These are phyloP conservation scores for Populus alba DNA, from an alignment of 345 rosid species.

Conservation along the genomic window DNA sequence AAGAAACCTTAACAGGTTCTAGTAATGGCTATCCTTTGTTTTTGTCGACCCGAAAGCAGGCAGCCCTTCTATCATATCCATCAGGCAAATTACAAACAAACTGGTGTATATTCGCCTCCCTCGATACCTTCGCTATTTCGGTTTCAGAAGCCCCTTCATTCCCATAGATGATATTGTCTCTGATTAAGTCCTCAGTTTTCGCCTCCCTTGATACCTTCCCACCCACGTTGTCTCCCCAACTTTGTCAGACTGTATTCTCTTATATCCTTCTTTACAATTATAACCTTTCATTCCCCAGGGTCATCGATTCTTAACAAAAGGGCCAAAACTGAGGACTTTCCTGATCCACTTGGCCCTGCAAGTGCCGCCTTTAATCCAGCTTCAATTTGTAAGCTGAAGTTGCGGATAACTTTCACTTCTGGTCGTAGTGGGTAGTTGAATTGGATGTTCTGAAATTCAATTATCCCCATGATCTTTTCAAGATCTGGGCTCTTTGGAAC, in stretches of 20 bases:
- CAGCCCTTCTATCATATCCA: conserved; percentile 58
- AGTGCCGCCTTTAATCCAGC: conserved; percentile 48
- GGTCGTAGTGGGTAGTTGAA: conserved; percentile 58
- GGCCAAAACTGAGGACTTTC: conserved; percentile 62
- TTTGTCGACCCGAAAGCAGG: conserved; percentile 65
- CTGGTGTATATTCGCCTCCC: conserved; percentile 52
- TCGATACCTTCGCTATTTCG: conserved; percentile 47
- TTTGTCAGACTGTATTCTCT: conserved; percentile 39
- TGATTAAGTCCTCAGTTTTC: conserved; percentile 24
- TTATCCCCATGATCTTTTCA: conserved; percentile 31
- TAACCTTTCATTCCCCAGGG: conserved; percentile 37
- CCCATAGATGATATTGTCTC: conserved; percentile 50
- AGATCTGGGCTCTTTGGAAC: conserved; percentile 17
- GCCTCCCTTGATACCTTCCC: conserved; percentile 8
- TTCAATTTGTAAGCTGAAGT: conserved; percentile 48
- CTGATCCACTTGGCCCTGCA: conserved; percentile 65
- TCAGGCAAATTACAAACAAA: conserved; percentile 48
- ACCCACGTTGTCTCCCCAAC: conserved; percentile 48
- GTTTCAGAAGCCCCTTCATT: conserved; percentile 42
- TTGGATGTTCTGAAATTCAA: conserved; percentile 43
- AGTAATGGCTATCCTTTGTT: conserved; percentile 62
- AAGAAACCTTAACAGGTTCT: conserved; percentile 20
- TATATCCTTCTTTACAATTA: conserved; percentile 39
- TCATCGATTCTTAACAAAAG: conserved; percentile 53
- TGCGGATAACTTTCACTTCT: conserved; percentile 48